Percentiles rank a stretch among this genome's conserved stretches.
Evolutionary conservation across 2,329 filamentous ascomycete genomes (phyloP).

Genomic region (Monilinia aucupariae): DNA sequence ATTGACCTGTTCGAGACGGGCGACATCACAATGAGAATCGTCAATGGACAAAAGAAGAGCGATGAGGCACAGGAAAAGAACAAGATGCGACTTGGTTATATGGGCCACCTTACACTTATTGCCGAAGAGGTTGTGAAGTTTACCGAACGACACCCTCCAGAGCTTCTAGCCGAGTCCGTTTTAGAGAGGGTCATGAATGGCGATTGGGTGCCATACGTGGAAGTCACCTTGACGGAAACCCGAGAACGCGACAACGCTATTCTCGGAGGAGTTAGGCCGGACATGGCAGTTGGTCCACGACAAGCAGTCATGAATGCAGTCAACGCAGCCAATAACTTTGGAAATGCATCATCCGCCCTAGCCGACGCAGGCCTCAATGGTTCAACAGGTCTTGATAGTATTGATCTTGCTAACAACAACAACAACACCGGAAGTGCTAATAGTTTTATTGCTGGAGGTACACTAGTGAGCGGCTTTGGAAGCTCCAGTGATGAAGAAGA

Average conservation of each 20-base stretch:
- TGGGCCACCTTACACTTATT: constrained; percentile 95
- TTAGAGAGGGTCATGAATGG: constrained; percentile 83
- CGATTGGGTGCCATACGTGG: constrained; percentile 92
- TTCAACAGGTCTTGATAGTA: constrained; percentile 41
- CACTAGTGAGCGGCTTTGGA: constrained; percentile 82
- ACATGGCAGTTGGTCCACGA: constrained; percentile 77
- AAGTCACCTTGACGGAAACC: constrained; percentile 87
- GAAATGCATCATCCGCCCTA: constrained; percentile 57
- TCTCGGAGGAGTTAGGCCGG: constrained; percentile 86
- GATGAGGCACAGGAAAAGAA: constrained; percentile 78
- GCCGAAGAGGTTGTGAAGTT: constrained; percentile 99
- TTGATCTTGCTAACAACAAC: constrained; percentile 62
- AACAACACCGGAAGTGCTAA: constrained; percentile 55
- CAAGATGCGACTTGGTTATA: constrained; percentile 92
- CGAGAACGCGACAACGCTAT: constrained; percentile 97
- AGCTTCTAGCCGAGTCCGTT: constrained; percentile 76
- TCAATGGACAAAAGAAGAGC: constrained; percentile 80
- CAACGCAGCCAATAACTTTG: constrained; percentile 51
- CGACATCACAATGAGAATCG: constrained; percentile 83
- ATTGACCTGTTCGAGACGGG: constrained; percentile 90
- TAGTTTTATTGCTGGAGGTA: constrained; percentile 67
- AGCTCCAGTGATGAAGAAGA: constrained; percentile 96
- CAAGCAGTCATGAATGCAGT: constrained; percentile 55
- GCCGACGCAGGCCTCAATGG: constrained; percentile 78
- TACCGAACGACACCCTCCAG: constrained; percentile 85